Evolutionary conservation across 2,329 filamentous ascomycete species (phyloP).

Genomic region (Pseudogymnoascus sp.): DNA sequence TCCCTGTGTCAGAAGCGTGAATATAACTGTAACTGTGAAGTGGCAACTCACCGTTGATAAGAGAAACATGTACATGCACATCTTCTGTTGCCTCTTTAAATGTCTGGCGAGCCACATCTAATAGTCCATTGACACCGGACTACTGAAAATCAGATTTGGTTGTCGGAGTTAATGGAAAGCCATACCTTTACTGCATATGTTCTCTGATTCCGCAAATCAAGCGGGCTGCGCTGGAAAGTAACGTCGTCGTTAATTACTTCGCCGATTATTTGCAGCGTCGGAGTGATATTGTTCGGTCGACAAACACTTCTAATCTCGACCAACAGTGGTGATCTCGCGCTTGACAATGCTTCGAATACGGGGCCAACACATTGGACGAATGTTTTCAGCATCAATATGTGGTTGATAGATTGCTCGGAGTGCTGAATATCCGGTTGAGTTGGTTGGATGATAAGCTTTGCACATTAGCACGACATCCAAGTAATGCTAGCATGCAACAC

Average conservation of each 20-base stretch:
- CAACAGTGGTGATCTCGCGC: constrained; percentile 58
- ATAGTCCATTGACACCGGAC: constrained; percentile 73
- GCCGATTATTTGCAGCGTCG: constrained; percentile 58
- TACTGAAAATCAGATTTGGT: constrained; percentile 28
- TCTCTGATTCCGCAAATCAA: constrained; percentile 83
- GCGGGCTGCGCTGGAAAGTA: constrained; percentile 65
- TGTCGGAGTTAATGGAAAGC: not conserved
- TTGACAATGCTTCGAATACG: constrained; percentile 60
- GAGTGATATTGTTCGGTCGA: constrained; percentile 51
- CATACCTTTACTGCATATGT: constrained; percentile 76
- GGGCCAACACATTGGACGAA: constrained; percentile 64
- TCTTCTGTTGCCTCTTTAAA: constrained; percentile 85
- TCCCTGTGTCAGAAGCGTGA: constrained; percentile 4
- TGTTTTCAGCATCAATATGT: constrained; percentile 78
- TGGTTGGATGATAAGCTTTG: constrained; percentile 68
- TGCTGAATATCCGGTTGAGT: constrained; percentile 57
- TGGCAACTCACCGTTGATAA: constrained; percentile 51
- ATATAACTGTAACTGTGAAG: not conserved
- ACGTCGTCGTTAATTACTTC: constrained; percentile 74
- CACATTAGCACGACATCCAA: constrained; percentile 17
- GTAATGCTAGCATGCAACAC: constrained; percentile 20
- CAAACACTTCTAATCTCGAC: constrained; percentile 64
- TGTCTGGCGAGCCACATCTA: constrained; percentile 81
- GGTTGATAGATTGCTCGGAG: constrained; percentile 76
- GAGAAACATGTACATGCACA: constrained; percentile 61